Evolutionary conservation across 768 basidiomycete genomes (phyloP).

Genomic region (Tulasnella sp.): DNA sequence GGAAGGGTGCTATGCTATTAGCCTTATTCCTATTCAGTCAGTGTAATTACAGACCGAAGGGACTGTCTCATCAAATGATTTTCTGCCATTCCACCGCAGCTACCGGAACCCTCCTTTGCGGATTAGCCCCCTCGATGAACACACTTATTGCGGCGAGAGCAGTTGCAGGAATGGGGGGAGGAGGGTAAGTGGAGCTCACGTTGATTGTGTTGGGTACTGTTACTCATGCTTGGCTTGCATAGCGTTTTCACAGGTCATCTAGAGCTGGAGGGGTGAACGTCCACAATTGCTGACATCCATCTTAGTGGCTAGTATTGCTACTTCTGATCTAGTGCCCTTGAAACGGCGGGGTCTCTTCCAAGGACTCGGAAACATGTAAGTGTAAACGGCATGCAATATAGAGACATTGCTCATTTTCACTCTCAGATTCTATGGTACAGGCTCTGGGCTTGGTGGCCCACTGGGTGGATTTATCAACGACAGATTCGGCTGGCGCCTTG

Average conservation of each 20-base stretch:
- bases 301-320: conserved; percentile 69
- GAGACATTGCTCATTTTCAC: conserved; percentile 15
- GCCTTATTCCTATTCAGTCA: conserved; percentile 75
- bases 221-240: conserved; percentile 8
- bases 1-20: conserved; percentile 79
- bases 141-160: conserved; percentile 69
- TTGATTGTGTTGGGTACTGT: conserved; percentile 7
- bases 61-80: no score
- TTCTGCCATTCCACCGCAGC: conserved; percentile 5
- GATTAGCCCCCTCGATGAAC: conserved; percentile 78
- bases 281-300: neutral
- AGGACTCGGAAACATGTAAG: conserved; percentile 80
- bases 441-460: conserved; percentile 34
- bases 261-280: neutral
- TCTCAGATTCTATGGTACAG: conserved; percentile 68
- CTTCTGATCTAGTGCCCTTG: conserved; percentile 84
- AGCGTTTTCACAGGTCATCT: conserved; percentile 73
- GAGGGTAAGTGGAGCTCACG: conserved; percentile 51
- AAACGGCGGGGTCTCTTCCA: conserved; percentile 49
- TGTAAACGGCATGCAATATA: neutral
- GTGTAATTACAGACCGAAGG: no score
- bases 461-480: conserved; percentile 52
- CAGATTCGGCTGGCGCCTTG: conserved; percentile 72
- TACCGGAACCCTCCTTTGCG: conserved; percentile 76
- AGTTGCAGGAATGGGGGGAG: conserved; percentile 86